Evolutionary conservation across 176 grass and related monocot genomes (phyloP), one percentile per base, ranked within the genome.

Genomic region (Elymus sibiricus): DNA sequence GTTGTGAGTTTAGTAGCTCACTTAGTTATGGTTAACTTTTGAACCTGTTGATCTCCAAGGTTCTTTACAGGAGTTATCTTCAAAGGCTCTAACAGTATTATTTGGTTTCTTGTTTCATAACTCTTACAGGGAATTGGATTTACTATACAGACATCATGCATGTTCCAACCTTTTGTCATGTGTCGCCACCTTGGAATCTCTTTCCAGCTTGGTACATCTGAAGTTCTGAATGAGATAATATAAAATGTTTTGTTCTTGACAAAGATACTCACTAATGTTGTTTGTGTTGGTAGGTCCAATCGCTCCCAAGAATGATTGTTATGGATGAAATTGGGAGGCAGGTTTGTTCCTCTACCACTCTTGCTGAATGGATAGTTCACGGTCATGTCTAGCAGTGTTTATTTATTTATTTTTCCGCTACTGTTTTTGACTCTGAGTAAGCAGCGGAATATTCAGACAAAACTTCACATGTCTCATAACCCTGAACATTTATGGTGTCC

Each of bases 241-340:
- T 25, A 67, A 46, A 73, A 67, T 5, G 15, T 70, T 74, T 70
- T 74, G 65, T 67, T 92, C 60, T 87, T 78, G 3, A 80, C 37
- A 28, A 9, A 34, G 56, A 15, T 6, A 0, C 53, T 19, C 19
- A 42, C 47, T 86, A 37, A 88, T 82, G 44, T 31, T 82, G 40
- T 85, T 79, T 88, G 28, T 82, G 43, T 82, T 84, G 37, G 22
- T 51, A 99, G 97, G 97, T 94, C 65, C 88, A 79, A 55, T 99
- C 97, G 40, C 90, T 96, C 64, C 93, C 96, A 61, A 94, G 96
- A 91, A 98, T 98, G 96, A 98, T 98, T 86, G 92, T 98, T 70
- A 98, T 94, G 92, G 94, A 99, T 86, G 94, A 96, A 93, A 99
- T 99, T 74, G 94, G 97, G 65, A 99, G 88, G 81, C 88, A 96